Evolutionary conservation across 495 filamentous ascomycete genomes (phyloP), one percentile per base, ranked within the genome.

Genomic region (Hypoxylon crocopeplum): DNA sequence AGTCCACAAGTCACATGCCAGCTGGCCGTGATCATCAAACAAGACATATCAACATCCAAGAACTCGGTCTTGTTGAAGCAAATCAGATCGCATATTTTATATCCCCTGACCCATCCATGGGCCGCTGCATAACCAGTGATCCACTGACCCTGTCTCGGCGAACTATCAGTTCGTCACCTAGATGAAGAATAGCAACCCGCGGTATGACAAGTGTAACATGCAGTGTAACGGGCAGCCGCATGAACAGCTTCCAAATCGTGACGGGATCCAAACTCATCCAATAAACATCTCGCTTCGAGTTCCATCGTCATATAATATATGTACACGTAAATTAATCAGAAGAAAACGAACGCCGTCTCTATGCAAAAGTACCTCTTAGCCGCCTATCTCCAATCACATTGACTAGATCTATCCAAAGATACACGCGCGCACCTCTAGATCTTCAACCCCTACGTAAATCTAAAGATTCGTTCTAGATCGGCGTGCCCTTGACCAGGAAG

Each of bases 401-500:
- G n/a, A n/a, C n/a, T n/a, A n/a, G n/a, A n/a, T n/a, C n/a, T n/a
- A n/a, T n/a, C n/a, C n/a, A n/a, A n/a, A n/a, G n/a, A n/a, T n/a
- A n/a, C n/a, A n/a, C n/a, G n/a, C n/a, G n/a, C n/a, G n/a, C n/a
- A n/a, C n/a, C n/a, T n/a, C n/a, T n/a, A n/a, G n/a, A 29, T 29
- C 25, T 10, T 10, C 25, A 5, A 5, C 25, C 25, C 25, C 10
- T 10, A 29, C 5, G 10, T 5, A 29, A 29, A 29, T 5, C 5
- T 8, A 34, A 34, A 34, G 3, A 34, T 3, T 5, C 32, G 7
- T 12, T 44, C 47, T 60, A 77, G 45, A 76, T 69, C 5, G 73
- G 72, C 19, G 38, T 59, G 17, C 74, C 74, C 33, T 64, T 67
- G 58, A 92, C 84, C 65, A 76, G 79, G 38, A 94, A 72, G 10